Conservation (phyloP, 805 yeast genomes). For the Barnettozyma sucrosica region DNA sequence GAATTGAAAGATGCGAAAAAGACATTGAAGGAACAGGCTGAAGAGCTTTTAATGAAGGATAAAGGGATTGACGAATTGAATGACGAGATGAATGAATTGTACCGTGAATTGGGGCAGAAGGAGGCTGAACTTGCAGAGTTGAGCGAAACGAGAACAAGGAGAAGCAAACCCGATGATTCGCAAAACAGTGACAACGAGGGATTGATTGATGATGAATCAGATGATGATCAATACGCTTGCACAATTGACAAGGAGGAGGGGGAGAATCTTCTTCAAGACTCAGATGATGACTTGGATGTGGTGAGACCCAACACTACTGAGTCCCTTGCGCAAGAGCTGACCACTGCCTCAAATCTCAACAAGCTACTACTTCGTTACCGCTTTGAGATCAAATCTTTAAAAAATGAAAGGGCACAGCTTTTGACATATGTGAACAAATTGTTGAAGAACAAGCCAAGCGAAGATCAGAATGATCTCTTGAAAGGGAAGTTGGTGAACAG, state of each 20-base stretch:
- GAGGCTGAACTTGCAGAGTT: conserved; percentile 11
- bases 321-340: conserved; percentile 9
- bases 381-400: conserved; percentile 21
- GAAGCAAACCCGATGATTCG: not conserved
- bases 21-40: not conserved
- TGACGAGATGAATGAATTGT: conserved; percentile 14
- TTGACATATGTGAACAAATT: conserved; percentile 23
- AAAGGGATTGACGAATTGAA: conserved; percentile 16
- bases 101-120: not conserved
- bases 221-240: not conserved
- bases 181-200: not conserved
- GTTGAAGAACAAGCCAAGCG: conserved; percentile 15
- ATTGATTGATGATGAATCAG: conserved; percentile 4
- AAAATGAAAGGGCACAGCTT: conserved; percentile 22
- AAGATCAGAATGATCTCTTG: conserved; percentile 20
- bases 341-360: conserved; percentile 12
- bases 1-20: not conserved
- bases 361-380: conserved; percentile 5
- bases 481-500: conserved; percentile 23
- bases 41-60: conserved; percentile 5
- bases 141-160: conserved; percentile 2
- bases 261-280: conserved; percentile 1
- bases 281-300: conserved; percentile 5
- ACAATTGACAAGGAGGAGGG: conserved; percentile 2
- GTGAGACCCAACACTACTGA: not conserved